phyloP scores from a whole-genome alignment of 768 basidiomycete genomes.

The Saitozyma sp. region DNA sequence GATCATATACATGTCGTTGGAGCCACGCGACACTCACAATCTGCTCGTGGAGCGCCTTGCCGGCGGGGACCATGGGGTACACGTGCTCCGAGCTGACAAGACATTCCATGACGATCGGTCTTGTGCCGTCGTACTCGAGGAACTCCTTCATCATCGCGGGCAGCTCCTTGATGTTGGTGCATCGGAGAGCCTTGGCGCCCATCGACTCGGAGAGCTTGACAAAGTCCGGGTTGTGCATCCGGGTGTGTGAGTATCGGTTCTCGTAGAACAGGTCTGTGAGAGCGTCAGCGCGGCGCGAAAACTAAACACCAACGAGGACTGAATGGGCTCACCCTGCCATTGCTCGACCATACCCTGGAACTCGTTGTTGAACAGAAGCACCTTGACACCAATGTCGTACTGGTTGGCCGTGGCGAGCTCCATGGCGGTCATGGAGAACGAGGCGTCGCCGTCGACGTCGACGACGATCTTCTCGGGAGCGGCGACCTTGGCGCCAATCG shows the following conservation, averaged over 20 bases:
- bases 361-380: conserved; percentile 88
- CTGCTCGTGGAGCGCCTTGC: conserved; percentile 91
- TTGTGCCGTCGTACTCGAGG: conserved; percentile 83
- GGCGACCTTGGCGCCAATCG: conserved; percentile 96
- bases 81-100: conserved; percentile 59
- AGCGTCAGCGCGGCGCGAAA: conserved; percentile 11
- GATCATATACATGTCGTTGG: not conserved
- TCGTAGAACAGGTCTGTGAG: conserved; percentile 87
- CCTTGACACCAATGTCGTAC: conserved; percentile 90
- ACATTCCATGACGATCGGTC: conserved; percentile 90
- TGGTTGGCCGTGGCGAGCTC: conserved; percentile 92
- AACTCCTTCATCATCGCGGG: conserved; percentile 98
- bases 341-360: conserved; percentile 99
- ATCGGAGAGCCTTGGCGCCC: conserved; percentile 87
- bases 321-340: conserved; percentile 77
- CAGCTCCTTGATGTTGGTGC: conserved; percentile 68
- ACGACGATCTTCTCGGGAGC: conserved; percentile 89
- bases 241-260: conserved; percentile 91
- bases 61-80: conserved; percentile 65
- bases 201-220: conserved; percentile 83
- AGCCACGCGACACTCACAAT: conserved; percentile 57
- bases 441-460: conserved; percentile 97
- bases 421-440: conserved; percentile 99
- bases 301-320: not conserved
- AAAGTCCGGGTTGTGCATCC: conserved; percentile 95